Base-by-base conservation (phyloP, 23 red algal genomes). In the Gracilaria domingensis region DNA sequence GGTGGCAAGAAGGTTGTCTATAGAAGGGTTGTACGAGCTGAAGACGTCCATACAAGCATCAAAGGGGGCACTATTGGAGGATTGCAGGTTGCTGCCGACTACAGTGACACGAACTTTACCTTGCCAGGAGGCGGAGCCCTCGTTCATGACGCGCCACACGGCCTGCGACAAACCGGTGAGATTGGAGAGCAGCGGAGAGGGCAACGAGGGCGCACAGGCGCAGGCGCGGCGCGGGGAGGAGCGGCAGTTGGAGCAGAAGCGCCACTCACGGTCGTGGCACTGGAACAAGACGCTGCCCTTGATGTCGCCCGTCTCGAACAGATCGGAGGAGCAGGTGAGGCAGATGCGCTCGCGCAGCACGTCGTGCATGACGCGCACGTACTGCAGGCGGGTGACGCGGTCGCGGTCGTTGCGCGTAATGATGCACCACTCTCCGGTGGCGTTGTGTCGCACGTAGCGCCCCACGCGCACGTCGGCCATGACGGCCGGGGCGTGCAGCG, bases 371-470 rank as follows among this genome's bases (percentile, higher is more conserved):
- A 88, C 67, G 14, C 67, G 84, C 35, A 88, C 66, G 53, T 88
- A 88, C 56, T 88, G 84, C 65, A 88, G 84, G 17, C 84, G 84
- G 16, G 66, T 78, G 29, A 88, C 66, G 17, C 56, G 24, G 70
- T 88, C 84, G 30, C 84, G 34, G 26, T 58, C 53, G 51, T 88
- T 88, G 29, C 84, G 65, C 0, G 84, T 88, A 2, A 88, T 72
- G 44, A 88, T 88, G 84, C 84, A 88, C 84, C 84, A 88, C 44
- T 88, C 84, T 14, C 84, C 84, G 50, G 84, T 88, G 55, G 35
- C 36, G 45, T 88, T 88, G 48, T 88, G 36, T 3, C 84, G 65
- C 4, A 88, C 67, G 66, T 88, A 88, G 26, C 84, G 64, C 3
- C 84, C 84, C 21, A 88, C 84, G 4, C 84, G 64, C 38, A 88